Evolutionary conservation across 2,329 filamentous ascomycete genomes (phyloP), one percentile per base, ranked within the genome.

Genomic region (Colletotrichum sp.): DNA sequence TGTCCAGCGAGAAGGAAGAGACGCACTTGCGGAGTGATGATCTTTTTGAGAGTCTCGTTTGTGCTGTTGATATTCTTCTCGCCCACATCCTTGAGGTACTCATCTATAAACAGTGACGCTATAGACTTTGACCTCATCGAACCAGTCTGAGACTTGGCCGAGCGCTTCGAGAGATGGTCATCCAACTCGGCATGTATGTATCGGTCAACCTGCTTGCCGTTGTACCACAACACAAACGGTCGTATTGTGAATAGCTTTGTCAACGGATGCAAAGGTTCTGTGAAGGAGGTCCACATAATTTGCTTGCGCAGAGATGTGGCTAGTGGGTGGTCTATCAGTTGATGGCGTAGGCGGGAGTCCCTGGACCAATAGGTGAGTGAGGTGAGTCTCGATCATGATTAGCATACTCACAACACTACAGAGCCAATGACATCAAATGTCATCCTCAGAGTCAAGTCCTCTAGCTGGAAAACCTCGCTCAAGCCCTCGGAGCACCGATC

Each of bases 401-500:
- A 32, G 18, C 9, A 9, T 10, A 74, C 72, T 61, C 16, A 69
- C 83, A 86, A 74, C 3, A 83, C 80, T 13, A 83, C 81, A 21
- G 83, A 81, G 18, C 79, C 79, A 60, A 86, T 87, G 32, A 87
- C 80, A 68, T 87, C 86, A 14, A 86, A 83, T 0, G 85, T 84
- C 14, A 87, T 77, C 64, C 84, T 84, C 10, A 81, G 83, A 1
- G 85, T 83, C n/a, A 80, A 81, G 13, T 82, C 77, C 71, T 86
- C 82, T 13, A 87, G 77, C 26, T 60, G 48, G 10, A 74, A 74
- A 18, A 78, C 71, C 39, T 83, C 59, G 14, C 60, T 71, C n/a
- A 24, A 16, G 1, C 66, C 66, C 4, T n/a, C n/a, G 13, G 39
- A 30, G 36, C 57, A 69, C n/a, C 43, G 57, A 18, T 57, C 66